Base-by-base conservation (phyloP, 495 filamentous ascomycete species). In the Penicillium salamii region DNA sequence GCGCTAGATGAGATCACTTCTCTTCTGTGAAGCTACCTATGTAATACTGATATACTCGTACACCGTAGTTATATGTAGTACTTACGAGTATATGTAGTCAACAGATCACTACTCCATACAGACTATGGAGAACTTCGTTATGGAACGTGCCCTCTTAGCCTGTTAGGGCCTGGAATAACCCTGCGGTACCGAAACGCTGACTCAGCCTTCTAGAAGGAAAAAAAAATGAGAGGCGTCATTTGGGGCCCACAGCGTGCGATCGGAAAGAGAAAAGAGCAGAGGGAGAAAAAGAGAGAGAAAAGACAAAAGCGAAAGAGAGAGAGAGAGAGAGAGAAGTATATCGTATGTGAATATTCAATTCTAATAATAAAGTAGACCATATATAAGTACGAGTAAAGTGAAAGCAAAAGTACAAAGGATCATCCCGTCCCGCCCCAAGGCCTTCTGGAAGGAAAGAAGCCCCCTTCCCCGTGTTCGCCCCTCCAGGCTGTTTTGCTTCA, bases 191-290 rank as follows among this genome's bases (percentile, higher is more conserved):
- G 51, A 53, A 42, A 33, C 35, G 50, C 50, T 54, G 48, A 55
- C 19, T 63, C 55, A 63, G 39, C 41, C 58, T 64, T 64, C 61
- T 59, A 64, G 58, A 64, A 64, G 56, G 18, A 52, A 61, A 59
- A 57, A 56, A 33, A 42, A 19, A 39, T 23, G 35, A 41, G 19
- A 35, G 47, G 56, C 56, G 52, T 55, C 52, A 59, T 49, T 46
- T n/a, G n/a, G 52, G 47, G 45, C 41, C 59, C 54, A 55, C 59
- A 45, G 48, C n/a, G 23, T 23, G 28, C 50, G 55, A 62, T 59
- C 49, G 50, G 34, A 63, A 51, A 23, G 8, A 26, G 26, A 20
- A 21, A 49, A n/a, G 18, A 39, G 9, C 11, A 23, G 31, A 36
- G 21, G 38, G 26, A 41, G 31, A 50, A n/a, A 32, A 45, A 35